phyloP scores from a whole-genome alignment of 805 yeast genomes.

The Sporopachydermia quercuum region DNA sequence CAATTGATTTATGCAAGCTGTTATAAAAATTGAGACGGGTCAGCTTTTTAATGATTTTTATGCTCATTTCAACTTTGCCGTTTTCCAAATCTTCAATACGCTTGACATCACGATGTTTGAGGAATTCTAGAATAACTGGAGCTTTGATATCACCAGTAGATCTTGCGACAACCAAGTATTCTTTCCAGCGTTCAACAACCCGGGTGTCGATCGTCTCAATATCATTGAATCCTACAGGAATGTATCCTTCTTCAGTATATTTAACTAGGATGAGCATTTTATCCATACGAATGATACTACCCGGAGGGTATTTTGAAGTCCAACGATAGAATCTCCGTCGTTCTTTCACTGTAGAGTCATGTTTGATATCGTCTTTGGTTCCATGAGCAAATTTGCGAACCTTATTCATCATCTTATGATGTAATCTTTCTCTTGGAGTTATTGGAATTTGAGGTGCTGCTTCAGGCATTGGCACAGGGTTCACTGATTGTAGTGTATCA shows the following conservation, averaged over 20 bases:
- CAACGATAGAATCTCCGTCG: too few species aligned
- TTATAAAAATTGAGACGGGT: constrained; percentile 42
- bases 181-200: constrained; percentile 63
- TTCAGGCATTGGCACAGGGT: too few species aligned
- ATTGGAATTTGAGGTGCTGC: too few species aligned
- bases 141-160: constrained; percentile 34
- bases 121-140: constrained; percentile 54
- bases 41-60: constrained; percentile 10
- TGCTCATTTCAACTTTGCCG: constrained; percentile 11
- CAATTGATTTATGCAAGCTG: constrained; percentile 54
- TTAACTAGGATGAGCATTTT: constrained; percentile 56
- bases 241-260: constrained; percentile 15
- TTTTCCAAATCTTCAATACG: constrained; percentile 8
- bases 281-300: constrained; percentile 52
- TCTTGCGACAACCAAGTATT: constrained; percentile 58
- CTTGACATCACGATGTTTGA: constrained; percentile 27
- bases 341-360: too few species aligned
- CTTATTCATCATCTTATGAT: too few species aligned
- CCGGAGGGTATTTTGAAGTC: constrained; percentile 19
- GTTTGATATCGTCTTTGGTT: too few species aligned
- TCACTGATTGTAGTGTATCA: too few species aligned
- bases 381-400: too few species aligned
- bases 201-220: constrained; percentile 36
- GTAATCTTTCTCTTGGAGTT: too few species aligned
- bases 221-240: constrained; percentile 29